Conservation (phyloP, 768 basidiomycete species). For the Leccinum longicurvipes region DNA sequence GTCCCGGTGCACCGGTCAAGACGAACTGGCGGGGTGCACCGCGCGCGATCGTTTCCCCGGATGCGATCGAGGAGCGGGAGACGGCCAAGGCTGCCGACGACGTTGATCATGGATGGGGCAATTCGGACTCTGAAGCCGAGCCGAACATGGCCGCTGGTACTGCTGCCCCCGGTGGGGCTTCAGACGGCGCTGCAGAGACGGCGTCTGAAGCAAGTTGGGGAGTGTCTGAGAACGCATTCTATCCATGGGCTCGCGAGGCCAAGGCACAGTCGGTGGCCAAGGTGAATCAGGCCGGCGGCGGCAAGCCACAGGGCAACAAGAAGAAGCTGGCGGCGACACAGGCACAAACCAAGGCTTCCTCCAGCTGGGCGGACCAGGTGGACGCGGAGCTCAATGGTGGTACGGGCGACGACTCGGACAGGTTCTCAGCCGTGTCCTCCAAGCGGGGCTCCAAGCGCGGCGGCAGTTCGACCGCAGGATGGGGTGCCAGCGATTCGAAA, state of each 20-base stretch:
- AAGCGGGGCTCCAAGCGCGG: constrained; percentile 17
- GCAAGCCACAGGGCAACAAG: constrained; percentile 3
- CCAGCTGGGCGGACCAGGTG: constrained; percentile 30
- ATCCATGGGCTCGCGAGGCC: constrained; percentile 20
- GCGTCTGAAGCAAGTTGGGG: constrained; percentile 24
- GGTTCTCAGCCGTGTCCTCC: constrained; percentile 2
- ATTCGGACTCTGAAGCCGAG: constrained; percentile 14
- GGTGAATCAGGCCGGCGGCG: neutral
- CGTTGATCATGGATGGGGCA: constrained; percentile 19
- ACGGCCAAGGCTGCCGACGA: constrained; percentile 1
- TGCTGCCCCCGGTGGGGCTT: neutral
- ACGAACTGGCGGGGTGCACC: constrained; percentile 30
- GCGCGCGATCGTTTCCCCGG: constrained; percentile 25
- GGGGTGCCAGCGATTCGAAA: constrained; percentile 9
- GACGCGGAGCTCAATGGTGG: constrained; percentile 13
- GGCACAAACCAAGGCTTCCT: neutral
- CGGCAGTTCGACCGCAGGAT: constrained; percentile 5
- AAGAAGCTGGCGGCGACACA: constrained; percentile 2
- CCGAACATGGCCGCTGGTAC: neutral
- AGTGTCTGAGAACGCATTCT: constrained; percentile 13
- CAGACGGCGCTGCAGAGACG: constrained; percentile 1
- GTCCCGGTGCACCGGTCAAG: constrained; percentile 30
- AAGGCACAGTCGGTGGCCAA: constrained; percentile 2
- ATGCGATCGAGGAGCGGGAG: constrained; percentile 25
- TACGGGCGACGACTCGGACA: neutral